phyloP scores from a whole-genome alignment of 2,329 filamentous ascomycete genomes.

The Fusarium pseudocircinatum region DNA sequence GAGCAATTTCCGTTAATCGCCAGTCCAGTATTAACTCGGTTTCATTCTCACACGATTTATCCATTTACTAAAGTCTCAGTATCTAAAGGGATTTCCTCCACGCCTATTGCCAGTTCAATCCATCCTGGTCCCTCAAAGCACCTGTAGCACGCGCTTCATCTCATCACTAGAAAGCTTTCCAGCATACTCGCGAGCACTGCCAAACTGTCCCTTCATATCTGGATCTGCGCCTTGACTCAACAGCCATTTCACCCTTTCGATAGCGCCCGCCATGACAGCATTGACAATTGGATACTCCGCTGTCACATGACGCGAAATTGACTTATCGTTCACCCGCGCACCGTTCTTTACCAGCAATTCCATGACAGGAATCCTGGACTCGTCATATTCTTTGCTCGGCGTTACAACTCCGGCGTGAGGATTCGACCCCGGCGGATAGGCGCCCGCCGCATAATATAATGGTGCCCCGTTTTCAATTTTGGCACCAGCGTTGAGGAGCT shows the following conservation, averaged over 20 bases:
- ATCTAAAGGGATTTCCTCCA: not conserved
- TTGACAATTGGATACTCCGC: slow-evolving; percentile 27
- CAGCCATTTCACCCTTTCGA: slow-evolving; percentile 33
- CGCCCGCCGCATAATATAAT: slow-evolving; percentile 25
- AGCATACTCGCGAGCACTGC: slow-evolving; percentile 24
- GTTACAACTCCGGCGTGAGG: not conserved
- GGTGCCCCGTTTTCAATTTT: slow-evolving; percentile 24
- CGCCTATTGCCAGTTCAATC: not conserved
- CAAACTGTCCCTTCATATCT: slow-evolving; percentile 9
- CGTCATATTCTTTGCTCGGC: slow-evolving; percentile 12
- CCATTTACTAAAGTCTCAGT: no score
- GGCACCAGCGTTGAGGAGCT: slow-evolving; percentile 27
- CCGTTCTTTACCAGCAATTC: slow-evolving; percentile 16
- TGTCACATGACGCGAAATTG: slow-evolving; percentile 5
- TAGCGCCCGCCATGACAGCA: slow-evolving; percentile 31
- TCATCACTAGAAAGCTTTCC: slow-evolving; percentile 1
- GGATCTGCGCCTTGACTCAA: slow-evolving; percentile 29
- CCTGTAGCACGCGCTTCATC: slow-evolving; percentile 25
- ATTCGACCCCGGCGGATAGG: not conserved
- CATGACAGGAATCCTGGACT: slow-evolving; percentile 26
- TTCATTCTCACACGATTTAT: not conserved
- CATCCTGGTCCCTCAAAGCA: not conserved
- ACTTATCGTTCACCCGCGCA: slow-evolving; percentile 21
- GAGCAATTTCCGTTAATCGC: no score
- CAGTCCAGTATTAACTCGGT: not conserved